Evolutionary conservation across 2,329 filamentous ascomycete species (phyloP).

Genomic region (Paradendryphiella salina): DNA sequence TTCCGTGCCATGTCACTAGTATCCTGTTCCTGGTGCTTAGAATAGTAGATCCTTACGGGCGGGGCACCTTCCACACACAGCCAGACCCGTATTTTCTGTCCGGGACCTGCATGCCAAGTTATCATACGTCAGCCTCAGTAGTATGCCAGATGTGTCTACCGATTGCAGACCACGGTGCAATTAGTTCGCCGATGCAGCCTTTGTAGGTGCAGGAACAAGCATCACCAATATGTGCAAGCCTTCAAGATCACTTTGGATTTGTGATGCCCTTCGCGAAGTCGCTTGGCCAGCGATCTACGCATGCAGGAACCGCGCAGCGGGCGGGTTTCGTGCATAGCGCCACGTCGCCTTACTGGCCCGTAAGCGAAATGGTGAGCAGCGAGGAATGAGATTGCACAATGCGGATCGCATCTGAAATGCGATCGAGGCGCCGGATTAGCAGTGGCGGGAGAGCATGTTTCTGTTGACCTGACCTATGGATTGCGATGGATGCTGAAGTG

Average conservation of each 20-base stretch:
- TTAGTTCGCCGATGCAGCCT: not conserved
- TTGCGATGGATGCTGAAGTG: not conserved
- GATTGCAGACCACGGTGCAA: not conserved
- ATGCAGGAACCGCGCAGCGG: conserved; percentile 10
- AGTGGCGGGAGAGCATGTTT: conserved; percentile 4
- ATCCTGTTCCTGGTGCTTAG: not conserved
- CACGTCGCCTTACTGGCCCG: conserved; percentile 11
- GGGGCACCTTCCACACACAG: not conserved
- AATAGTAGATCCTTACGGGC: not conserved
- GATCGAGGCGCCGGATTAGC: not conserved
- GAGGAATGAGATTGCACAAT: conserved; percentile 17
- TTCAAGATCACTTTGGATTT: not conserved
- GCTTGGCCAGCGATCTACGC: conserved; percentile 3
- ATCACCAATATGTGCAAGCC: not conserved
- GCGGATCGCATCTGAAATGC: conserved; percentile 14
- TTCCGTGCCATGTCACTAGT: not conserved
- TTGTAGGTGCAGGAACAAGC: not conserved
- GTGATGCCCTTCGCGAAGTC: not conserved
- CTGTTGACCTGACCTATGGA: conserved; percentile 4
- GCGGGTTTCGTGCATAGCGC: conserved; percentile 15
- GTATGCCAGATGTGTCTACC: not conserved
- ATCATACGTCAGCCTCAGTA: not conserved
- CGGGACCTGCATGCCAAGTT: not conserved
- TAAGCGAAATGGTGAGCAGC: conserved; percentile 26
- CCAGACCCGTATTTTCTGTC: not conserved